Conservation (phyloP, 2,329 filamentous ascomycete genomes). For the Arthrobotrys sinensis region DNA sequence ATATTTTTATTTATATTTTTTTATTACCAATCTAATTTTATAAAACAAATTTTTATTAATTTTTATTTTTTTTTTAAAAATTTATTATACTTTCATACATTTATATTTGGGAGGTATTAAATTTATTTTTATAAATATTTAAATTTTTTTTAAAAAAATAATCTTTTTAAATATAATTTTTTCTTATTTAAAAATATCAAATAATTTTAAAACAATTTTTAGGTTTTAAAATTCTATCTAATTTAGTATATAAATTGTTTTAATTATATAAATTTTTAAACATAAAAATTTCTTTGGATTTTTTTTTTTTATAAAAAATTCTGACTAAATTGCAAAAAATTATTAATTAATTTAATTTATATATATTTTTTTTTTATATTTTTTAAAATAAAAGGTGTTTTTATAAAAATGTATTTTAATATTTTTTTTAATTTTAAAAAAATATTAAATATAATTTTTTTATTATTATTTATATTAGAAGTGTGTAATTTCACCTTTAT, state of each 20-base stretch:
- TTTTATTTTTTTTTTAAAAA: slow-evolving; percentile 1
- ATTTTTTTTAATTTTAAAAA: too few relatives aligned
- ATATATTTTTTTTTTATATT: not conserved
- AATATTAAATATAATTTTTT: too few relatives aligned
- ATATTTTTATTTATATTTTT: slow-evolving; percentile 4
- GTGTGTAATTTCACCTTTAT: too few relatives aligned
- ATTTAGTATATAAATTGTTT: too few relatives aligned
- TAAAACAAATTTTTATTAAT: not conserved
- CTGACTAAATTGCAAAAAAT: not conserved
- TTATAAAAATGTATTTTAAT: not conserved
- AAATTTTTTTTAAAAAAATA: not conserved
- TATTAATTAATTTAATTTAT: slow-evolving; percentile 1
- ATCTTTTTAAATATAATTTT: not conserved
- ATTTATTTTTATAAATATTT: not conserved
- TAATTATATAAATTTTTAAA: too few relatives aligned
- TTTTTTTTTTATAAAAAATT: too few relatives aligned
- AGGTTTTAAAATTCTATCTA: too few relatives aligned
- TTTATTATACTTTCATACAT: not conserved
- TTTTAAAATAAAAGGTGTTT: not conserved
- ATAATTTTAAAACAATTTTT: too few relatives aligned
- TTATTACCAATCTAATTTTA: not conserved
- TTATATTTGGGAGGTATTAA: not conserved
- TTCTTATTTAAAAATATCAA: not conserved
- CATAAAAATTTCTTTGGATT: too few relatives aligned
- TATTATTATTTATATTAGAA: too few relatives aligned